phyloP scores from a whole-genome alignment of 1,139 yeast genomes.

The Sugiyamaella novakii region DNA sequence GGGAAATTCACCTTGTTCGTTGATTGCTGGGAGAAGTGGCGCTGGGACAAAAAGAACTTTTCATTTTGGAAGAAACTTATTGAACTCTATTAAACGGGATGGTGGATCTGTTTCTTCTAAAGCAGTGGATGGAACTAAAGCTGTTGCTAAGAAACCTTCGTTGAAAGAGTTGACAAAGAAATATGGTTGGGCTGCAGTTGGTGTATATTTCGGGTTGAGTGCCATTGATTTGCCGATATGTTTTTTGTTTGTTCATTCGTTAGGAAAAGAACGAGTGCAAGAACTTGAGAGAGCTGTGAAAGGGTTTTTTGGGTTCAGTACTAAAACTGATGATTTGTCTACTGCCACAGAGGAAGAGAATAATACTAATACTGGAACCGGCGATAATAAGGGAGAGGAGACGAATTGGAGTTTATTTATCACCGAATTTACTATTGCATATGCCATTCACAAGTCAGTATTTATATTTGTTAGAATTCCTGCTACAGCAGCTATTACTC shows the following conservation, averaged over 20 bases:
- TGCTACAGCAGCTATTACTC: conserved; percentile 89
- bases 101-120: neutral
- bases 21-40: conserved; percentile 5
- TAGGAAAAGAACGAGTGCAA: conserved; percentile 79
- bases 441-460: conserved; percentile 88
- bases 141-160: conserved; percentile 17
- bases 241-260: conserved; percentile 76
- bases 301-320: conserved; percentile 42
- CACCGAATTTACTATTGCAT: conserved; percentile 86
- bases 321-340: conserved; percentile 36
- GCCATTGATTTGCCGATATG: conserved; percentile 81
- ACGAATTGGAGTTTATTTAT: conserved; percentile 47
- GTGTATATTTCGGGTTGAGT: conserved; percentile 73
- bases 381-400: neutral
- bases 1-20: neutral
- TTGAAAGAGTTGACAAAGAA: conserved; percentile 73
- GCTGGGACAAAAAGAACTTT: neutral
- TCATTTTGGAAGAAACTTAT: conserved; percentile 11
- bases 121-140: conserved; percentile 3
- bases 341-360: conserved; percentile 27
- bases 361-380: conserved; percentile 19
- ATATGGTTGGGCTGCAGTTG: conserved; percentile 91
- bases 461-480: conserved; percentile 79
- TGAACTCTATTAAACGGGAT: conserved; percentile 5
- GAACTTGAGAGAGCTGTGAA: conserved; percentile 64